phyloP scores from a whole-genome alignment of 306 rosid species.

The Ormosia emarginata region DNA sequence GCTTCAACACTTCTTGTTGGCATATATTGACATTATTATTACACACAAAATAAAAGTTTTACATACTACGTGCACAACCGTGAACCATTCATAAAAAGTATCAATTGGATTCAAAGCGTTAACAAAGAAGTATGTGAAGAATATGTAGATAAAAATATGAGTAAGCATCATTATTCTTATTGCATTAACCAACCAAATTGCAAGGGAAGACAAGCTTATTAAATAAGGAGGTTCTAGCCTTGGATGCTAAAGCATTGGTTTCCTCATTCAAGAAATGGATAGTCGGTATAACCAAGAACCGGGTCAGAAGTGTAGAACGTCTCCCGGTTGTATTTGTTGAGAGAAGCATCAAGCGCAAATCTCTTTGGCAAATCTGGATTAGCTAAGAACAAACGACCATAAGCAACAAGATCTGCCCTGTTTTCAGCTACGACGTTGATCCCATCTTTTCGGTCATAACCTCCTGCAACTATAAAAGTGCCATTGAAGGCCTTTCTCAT shows the following conservation, averaged over 20 bases:
- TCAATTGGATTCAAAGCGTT: neutral
- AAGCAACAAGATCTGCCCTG: conserved; percentile 42
- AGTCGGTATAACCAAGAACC: conserved; percentile 54
- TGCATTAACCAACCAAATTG: neutral
- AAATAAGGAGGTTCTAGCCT: neutral
- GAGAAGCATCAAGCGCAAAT: conserved; percentile 53
- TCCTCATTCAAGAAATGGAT: conserved; percentile 53
- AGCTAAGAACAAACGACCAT: conserved; percentile 49
- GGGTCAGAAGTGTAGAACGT: conserved; percentile 57
- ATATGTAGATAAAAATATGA: neutral
- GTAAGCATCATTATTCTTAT: neutral
- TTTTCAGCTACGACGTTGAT: conserved; percentile 43
- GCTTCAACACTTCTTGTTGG: neutral
- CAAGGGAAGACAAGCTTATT: neutral
- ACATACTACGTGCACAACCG: neutral
- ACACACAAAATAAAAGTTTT: neutral
- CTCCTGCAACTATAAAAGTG: conserved; percentile 55
- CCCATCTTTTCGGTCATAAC: conserved; percentile 48
- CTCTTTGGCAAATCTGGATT: conserved; percentile 74
- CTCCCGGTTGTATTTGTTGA: conserved; percentile 48
- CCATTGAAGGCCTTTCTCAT: conserved; percentile 67
- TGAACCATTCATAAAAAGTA: neutral
- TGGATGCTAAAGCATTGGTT: neutral
- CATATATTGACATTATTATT: neutral
- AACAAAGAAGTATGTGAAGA: neutral